Percentiles rank a stretch among this genome's conserved stretches.
Conservation (phyloP, 306 rosid species). For the Bauhinia variegata region DNA sequence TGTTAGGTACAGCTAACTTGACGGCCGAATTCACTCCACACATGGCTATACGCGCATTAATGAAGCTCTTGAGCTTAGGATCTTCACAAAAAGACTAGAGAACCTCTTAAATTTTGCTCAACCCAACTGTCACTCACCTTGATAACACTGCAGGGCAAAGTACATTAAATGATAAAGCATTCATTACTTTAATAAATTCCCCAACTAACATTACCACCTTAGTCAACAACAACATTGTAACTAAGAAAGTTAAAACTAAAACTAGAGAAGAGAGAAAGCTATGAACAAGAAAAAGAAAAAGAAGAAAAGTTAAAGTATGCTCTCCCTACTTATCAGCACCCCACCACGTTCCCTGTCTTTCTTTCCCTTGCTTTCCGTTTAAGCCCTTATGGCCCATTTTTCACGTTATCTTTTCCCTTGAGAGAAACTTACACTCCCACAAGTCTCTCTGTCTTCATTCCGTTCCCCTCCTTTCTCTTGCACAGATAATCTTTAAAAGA, state of each 20-base stretch:
- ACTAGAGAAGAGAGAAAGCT: conserved; percentile 43
- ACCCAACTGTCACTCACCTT: conserved; percentile 33
- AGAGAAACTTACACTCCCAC: conserved; percentile 33
- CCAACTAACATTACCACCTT: conserved; percentile 56
- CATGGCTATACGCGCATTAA: conserved; percentile 26
- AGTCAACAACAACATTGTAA: conserved; percentile 70
- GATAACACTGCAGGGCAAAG: conserved; percentile 9
- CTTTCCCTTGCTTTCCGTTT: conserved; percentile 50
- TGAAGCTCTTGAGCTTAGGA: conserved; percentile 28
- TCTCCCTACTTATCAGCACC: conserved; percentile 41
- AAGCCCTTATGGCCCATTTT: conserved; percentile 45
- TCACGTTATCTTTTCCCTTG: conserved; percentile 45
- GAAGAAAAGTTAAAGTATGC: conserved; percentile 41
- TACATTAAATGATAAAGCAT: conserved; percentile 40
- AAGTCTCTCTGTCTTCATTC: conserved; percentile 25
- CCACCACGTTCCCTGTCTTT: too few relatives aligned
- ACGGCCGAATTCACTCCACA: conserved; percentile 38
- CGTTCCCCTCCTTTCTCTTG: too few relatives aligned
- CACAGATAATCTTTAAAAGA: too few relatives aligned
- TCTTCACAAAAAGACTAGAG: conserved; percentile 24
- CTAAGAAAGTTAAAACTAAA: conserved; percentile 50
- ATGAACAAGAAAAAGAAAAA: conserved; percentile 22
- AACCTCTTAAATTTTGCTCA: too few relatives aligned
- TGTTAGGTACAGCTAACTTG: conserved; percentile 35
- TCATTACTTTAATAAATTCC: conserved; percentile 60